Conservation (phyloP, 2,329 filamentous ascomycete genomes). For the Salinomyces thailandicus region DNA sequence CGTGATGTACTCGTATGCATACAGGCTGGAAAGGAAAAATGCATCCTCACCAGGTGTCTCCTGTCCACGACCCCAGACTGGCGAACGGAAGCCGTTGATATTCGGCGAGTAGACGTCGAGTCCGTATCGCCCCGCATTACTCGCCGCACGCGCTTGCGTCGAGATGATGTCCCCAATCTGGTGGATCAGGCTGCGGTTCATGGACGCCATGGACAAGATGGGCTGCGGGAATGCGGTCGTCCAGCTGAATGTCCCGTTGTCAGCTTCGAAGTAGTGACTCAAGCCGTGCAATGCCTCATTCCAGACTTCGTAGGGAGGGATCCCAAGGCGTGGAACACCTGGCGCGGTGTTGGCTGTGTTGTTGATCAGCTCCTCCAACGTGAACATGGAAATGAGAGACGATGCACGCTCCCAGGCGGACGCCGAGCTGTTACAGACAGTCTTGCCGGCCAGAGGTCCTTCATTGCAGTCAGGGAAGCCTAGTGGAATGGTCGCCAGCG, state of each 20-base stretch:
- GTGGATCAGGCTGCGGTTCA: constrained; percentile 51
- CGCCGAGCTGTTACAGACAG: constrained; percentile 38
- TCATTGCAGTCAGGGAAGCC: constrained; percentile 39
- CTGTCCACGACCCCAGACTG: constrained; percentile 25
- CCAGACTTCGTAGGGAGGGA: constrained; percentile 49
- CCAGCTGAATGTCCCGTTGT: constrained; percentile 34
- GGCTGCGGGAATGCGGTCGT: constrained; percentile 56
- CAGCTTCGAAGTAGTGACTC: constrained; percentile 19
- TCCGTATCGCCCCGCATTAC: constrained; percentile 36
- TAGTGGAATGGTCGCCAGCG: constrained; percentile 2
- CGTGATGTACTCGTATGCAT: constrained; percentile 19
- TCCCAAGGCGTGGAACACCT: constrained; percentile 44
- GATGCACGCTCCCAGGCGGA: constrained; percentile 22
- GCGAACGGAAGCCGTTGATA: constrained; percentile 51
- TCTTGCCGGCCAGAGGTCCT: constrained; percentile 38
- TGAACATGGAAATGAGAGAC: constrained; percentile 41
- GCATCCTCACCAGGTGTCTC: constrained; percentile 31
- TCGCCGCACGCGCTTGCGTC: constrained; percentile 54
- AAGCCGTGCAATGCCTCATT: constrained; percentile 47
- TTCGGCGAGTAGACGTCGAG: constrained; percentile 54
- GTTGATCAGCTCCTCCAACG: constrained; percentile 44
- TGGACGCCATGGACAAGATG: constrained; percentile 48
- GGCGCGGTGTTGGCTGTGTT: constrained; percentile 36
- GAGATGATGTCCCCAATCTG: constrained; percentile 43
- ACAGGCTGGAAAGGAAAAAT: constrained; percentile 10